Evolutionary conservation across 148 eudicot genomes (phyloP), one percentile per base, ranked within the genome.

Genomic region (Polygonum maritimum): DNA sequence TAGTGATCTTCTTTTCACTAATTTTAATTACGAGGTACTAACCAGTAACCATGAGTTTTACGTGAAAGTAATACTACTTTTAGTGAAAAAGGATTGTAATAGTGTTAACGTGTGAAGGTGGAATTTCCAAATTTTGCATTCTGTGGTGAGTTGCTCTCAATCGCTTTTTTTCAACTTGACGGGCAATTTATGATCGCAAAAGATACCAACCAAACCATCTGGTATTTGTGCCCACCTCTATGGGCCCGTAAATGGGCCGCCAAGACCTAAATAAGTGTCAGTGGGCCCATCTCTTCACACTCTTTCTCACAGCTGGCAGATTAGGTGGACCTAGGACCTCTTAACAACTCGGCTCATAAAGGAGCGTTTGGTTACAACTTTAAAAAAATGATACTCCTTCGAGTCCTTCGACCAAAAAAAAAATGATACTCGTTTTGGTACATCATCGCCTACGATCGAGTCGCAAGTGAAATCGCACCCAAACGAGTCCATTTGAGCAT

Each of bases 241-340:
- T 15, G 44, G 71, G 69, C 69, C 69, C 69, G 1, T 65, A 33
- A 36, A 65, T 65, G 71, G 71, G 71, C 71, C 71, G 4, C 40
- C 2, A 15, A 63, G 38, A 11, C 69, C 69, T 26, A 14, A 35
- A 14, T 15, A 35, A 65, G 41, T 65, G 71, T 65, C 71, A 36
- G 21, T 65, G 44, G 71, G 71, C 71, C 71, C 71, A 65, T 1
- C 1, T 65, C 13, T 35, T 65, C 31, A 3, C 38, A 15, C 69
- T 35, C 69, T 26, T 60, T 60, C 69, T 65, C 44, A 65, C 71
- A 65, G 71, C 71, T 65, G 71, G 71, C 71, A 65, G 7, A 33
- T 65, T 35, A 65, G 71, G 4, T 65, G 44, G 44, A 65, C 71
- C 71, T 15, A 35, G 44, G 44, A 65, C 71, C 71, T 15, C 62